These are phyloP conservation scores for Papilionanthe hybrid DNA, from an alignment of 116 monocot species.

Conservation along the genomic window DNA sequence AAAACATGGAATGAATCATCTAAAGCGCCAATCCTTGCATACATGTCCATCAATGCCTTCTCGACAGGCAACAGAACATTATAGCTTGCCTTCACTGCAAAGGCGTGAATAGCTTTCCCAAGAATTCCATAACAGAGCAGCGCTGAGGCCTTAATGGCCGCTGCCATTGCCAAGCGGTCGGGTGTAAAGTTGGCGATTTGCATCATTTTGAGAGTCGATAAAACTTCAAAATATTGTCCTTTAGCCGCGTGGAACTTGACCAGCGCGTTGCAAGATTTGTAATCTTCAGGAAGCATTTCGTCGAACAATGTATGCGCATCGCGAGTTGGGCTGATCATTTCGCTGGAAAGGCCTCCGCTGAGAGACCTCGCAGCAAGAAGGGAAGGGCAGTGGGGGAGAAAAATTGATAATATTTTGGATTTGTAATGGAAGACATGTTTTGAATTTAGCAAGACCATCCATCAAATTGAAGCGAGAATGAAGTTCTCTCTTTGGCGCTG, in stretches of 20 bases:
- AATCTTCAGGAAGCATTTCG: constrained; percentile 31
- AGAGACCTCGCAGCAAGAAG: background rate
- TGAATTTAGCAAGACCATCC: constrained; percentile 1
- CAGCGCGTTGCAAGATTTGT: constrained; percentile 17
- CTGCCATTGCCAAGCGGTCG: constrained; percentile 29
- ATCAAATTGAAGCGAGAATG: background rate
- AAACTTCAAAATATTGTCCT: constrained; percentile 1
- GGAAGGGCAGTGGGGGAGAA: too few relatives aligned
- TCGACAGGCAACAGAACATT: constrained; percentile 5
- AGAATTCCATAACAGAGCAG: background rate
- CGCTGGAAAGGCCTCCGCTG: too few relatives aligned
- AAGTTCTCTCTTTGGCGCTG: background rate
- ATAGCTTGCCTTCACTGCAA: constrained; percentile 24
- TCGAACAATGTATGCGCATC: constrained; percentile 25
- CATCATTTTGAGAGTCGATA: constrained; percentile 25
- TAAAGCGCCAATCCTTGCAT: constrained; percentile 30
- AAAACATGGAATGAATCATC: constrained; percentile 35
- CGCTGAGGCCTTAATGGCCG: constrained; percentile 39
- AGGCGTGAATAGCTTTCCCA: constrained; percentile 42
- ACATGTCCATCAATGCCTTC: constrained; percentile 59
- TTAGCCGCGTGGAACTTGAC: constrained; percentile 20
- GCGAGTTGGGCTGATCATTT: background rate
- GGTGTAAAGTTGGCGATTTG: constrained; percentile 2
- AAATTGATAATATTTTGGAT: background rate
- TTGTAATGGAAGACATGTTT: background rate